Base-by-base conservation (phyloP, 2,329 filamentous ascomycete genomes). In the Ceratocystis lukuohia region DNA sequence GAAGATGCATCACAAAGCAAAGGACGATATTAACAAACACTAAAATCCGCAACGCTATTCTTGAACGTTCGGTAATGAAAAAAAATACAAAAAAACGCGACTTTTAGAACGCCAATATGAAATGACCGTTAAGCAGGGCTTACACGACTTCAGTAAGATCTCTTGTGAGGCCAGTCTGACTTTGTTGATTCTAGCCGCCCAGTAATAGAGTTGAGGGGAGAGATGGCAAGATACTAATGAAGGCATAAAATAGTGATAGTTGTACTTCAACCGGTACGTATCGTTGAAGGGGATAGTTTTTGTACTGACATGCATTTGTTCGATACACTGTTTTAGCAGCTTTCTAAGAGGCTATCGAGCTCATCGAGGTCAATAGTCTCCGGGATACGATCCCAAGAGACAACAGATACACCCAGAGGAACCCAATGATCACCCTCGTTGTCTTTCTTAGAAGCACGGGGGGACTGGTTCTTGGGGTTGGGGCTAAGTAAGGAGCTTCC, bases 281-380 rank as follows among this genome's bases (percentile, higher is more conserved):
- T 53, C 20, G 46, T n/a, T 12, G n/a, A 28, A 17, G 25, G 22
- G 12, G 12, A 48, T 2, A 7, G 48, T 37, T 37, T 33, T 12
- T 2, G 12, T 8, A 65, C n/a, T n/a, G 15, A 5, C 12, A 28
- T 15, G 59, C 22, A 37, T 44, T 48, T n/a, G 44, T 12, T 63
- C 20, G 44, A 50, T 46, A 48, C 7, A 45, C 25, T 64, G 59
- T 68, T 65, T 81, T 77, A 91, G 75, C 85, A 90, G 70, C 84
- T 86, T 73, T 89, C 87, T 72, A 96, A 84, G 74, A 96, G 83
- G 71, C 88, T 85, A 73, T 97, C 93, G 28, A 97, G 85, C 79
- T 99, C 94, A 61, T 96, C 91, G 62, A 97, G 84, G 74, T 95
- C 91, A 71, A 97, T 87, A 70, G 86, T 88, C 78, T 97, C 94